Conservation (phyloP, 345 rosid genomes). For the Mercurialis annua region DNA sequence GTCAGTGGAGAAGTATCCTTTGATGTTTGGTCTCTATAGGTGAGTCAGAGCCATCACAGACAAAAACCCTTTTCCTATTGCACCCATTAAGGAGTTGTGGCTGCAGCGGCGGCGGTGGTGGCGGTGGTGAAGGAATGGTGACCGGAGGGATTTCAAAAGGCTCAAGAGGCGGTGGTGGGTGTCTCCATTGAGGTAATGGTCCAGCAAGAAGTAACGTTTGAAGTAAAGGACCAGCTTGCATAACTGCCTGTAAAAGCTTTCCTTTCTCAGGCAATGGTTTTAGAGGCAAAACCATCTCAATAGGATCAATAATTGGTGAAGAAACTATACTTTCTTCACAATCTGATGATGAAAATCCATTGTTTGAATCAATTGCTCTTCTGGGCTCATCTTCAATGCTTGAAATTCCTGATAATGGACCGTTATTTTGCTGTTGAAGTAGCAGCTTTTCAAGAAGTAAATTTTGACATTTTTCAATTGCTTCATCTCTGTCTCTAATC, state of each 20-base stretch:
- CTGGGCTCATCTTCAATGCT: slow-evolving; percentile 87
- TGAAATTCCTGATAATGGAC: slow-evolving; percentile 76
- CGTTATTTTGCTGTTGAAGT: slow-evolving; percentile 42
- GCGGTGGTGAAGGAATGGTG: slow-evolving; percentile 62
- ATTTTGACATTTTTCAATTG: slow-evolving; percentile 53
- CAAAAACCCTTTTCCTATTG: slow-evolving; percentile 57
- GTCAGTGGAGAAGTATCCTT: slow-evolving; percentile 64
- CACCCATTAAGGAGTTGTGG: slow-evolving; percentile 30
- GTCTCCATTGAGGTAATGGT: slow-evolving; percentile 93
- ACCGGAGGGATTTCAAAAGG: slow-evolving; percentile 95
- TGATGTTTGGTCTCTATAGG: slow-evolving; percentile 59
- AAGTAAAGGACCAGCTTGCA: slow-evolving; percentile 94
- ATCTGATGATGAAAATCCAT: slow-evolving; percentile 81
- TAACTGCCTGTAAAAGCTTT: slow-evolving; percentile 89
- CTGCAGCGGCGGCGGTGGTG: slow-evolving; percentile 39
- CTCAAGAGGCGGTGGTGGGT: slow-evolving; percentile 93
- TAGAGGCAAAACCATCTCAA: slow-evolving; percentile 47
- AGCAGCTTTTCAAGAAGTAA: slow-evolving; percentile 51
- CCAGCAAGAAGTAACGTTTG: slow-evolving; percentile 92
- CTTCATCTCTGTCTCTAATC: slow-evolving; percentile 67
- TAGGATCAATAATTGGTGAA: slow-evolving; percentile 49
- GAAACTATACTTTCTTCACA: slow-evolving; percentile 92
- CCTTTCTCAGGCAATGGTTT: slow-evolving; percentile 95
- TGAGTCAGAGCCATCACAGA: slow-evolving; percentile 48
- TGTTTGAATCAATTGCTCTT: slow-evolving; percentile 60